These are phyloP conservation scores for Fusarium mangiferae DNA, from an alignment of 2,329 filamentous ascomycete species.

Conservation along the genomic window DNA sequence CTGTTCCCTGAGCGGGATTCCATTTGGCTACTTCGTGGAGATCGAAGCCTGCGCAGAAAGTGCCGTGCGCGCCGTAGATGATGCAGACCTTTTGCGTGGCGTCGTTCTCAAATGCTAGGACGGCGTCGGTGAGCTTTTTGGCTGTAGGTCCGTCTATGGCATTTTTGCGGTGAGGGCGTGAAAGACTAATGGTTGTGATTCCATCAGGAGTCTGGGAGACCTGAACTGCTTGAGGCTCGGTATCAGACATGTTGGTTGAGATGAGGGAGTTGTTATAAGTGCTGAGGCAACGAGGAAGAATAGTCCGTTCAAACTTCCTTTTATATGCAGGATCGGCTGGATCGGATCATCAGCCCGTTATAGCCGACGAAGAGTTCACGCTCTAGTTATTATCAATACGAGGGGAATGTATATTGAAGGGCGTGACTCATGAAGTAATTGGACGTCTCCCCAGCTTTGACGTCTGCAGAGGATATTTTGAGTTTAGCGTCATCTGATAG, in stretches of 20 bases:
- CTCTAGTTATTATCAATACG: background rate
- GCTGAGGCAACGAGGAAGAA: background rate
- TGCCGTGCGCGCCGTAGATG: background rate
- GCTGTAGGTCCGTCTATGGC: slow-evolving; percentile 10
- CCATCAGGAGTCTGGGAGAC: slow-evolving; percentile 5
- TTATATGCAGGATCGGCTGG: background rate
- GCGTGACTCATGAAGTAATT: background rate
- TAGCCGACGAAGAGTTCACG: background rate
- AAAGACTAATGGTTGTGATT: slow-evolving; percentile 13
- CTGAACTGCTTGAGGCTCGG: background rate
- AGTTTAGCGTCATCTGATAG: background rate
- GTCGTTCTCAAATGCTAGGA: background rate
- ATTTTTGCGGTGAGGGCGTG: slow-evolving; percentile 4
- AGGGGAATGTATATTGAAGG: background rate
- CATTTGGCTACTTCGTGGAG: slow-evolving; percentile 18
- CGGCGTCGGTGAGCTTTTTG: slow-evolving; percentile 1
- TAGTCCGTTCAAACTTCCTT: fast-evolving
- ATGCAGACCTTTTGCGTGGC: background rate
- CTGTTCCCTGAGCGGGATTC: background rate
- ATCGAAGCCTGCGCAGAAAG: slow-evolving; percentile 12
- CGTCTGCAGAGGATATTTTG: background rate
- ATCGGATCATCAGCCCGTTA: background rate
- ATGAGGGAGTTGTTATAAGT: background rate
- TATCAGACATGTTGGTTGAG: background rate
- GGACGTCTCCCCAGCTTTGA: background rate